A percentile compares a stretch with the other conserved stretches of the same genome.
Evolutionary conservation across 2,329 filamentous ascomycete genomes (phyloP).

Genomic region (Madurella mycetomatis): DNA sequence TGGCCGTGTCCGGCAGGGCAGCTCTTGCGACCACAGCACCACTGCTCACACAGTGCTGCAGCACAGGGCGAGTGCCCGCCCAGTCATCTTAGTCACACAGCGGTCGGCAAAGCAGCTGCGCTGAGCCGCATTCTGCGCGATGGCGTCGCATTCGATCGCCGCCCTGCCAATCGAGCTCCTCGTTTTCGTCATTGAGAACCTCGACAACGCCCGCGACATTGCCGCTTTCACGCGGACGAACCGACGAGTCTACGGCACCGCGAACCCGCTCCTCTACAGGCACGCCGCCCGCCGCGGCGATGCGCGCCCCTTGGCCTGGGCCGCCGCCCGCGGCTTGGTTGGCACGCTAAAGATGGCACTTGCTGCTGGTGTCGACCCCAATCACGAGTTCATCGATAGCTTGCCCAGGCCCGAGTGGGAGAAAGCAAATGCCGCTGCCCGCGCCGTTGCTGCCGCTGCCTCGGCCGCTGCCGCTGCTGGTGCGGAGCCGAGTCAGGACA

Average conservation of each 20-base stretch:
- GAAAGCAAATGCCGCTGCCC: background rate
- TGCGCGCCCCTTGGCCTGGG: slow-evolving; percentile 26
- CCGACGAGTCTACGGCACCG: slow-evolving; percentile 22
- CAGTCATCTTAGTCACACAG: no score
- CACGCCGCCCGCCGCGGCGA: slow-evolving; percentile 16
- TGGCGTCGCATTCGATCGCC: slow-evolving; percentile 13
- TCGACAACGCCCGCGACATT: slow-evolving; percentile 23
- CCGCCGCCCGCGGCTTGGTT: slow-evolving; percentile 23
- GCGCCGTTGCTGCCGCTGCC: slow-evolving; percentile 3
- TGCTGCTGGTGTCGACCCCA: slow-evolving; percentile 25
- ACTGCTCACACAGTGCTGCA: no score
- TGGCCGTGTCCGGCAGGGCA: no score
- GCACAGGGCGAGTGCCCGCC: no score
- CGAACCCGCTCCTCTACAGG: slow-evolving; percentile 27
- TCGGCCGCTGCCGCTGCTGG: background rate
- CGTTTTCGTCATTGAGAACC: slow-evolving; percentile 24
- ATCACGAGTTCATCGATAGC: slow-evolving; percentile 22
- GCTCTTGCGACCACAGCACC: no score
- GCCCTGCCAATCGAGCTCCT: slow-evolving; percentile 28
- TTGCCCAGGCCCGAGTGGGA: slow-evolving; percentile 16
- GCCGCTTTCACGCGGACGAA: slow-evolving; percentile 24
- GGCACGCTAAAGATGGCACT: slow-evolving; percentile 26
- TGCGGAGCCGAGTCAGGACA: background rate
- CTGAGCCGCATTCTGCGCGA: background rate
- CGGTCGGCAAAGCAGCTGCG: no score